A percentile compares a stretch with the other conserved stretches of the same genome.
These are phyloP conservation scores for Gastrolobium villosum DNA, from an alignment of 306 rosid species.

Conservation along the genomic window DNA sequence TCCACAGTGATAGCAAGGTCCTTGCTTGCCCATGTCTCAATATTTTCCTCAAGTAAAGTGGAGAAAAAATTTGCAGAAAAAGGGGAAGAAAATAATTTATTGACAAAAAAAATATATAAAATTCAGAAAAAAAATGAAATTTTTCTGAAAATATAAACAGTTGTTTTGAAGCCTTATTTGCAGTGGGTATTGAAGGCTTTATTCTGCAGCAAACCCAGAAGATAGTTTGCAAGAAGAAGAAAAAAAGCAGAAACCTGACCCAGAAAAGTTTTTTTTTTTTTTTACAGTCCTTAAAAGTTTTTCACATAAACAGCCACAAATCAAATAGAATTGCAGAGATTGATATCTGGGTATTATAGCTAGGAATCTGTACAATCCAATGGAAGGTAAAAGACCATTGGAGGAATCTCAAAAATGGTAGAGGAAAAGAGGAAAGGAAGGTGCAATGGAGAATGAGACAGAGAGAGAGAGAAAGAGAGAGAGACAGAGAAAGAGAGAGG, in stretches of 20 bases:
- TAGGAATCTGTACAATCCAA: constrained; percentile 71
- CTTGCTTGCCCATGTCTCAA: constrained; percentile 94
- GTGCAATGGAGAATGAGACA: constrained; percentile 71
- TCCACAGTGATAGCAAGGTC: constrained; percentile 99
- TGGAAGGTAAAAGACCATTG: constrained; percentile 72
- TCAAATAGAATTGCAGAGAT: constrained; percentile 66
- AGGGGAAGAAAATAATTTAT: constrained; percentile 43
- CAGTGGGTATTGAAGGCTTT: constrained; percentile 57
- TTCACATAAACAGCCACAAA: constrained; percentile 57
- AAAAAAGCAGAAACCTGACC: constrained; percentile 71
- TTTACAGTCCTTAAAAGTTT: constrained; percentile 61
- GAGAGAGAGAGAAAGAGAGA: constrained; percentile 56
- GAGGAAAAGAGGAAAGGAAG: constrained; percentile 80
- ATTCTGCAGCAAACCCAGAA: constrained; percentile 73
- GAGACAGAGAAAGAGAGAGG: constrained; percentile 54
- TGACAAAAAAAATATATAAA: constrained; percentile 35
- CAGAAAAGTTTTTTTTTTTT: constrained; percentile 63
- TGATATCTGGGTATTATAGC: constrained; percentile 56
- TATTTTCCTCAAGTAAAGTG: constrained; percentile 61
- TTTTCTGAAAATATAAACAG: constrained; percentile 54
- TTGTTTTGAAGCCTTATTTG: constrained; percentile 54
- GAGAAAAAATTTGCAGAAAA: constrained; percentile 58
- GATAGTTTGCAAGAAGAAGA: constrained; percentile 49
- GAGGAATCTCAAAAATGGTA: constrained; percentile 89
- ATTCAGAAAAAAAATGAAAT: constrained; percentile 9